Percentiles rank a stretch among this genome's conserved stretches.
Evolutionary conservation across 164 flowering plant species (phyloP).

Genomic region (Annona cherimola): DNA sequence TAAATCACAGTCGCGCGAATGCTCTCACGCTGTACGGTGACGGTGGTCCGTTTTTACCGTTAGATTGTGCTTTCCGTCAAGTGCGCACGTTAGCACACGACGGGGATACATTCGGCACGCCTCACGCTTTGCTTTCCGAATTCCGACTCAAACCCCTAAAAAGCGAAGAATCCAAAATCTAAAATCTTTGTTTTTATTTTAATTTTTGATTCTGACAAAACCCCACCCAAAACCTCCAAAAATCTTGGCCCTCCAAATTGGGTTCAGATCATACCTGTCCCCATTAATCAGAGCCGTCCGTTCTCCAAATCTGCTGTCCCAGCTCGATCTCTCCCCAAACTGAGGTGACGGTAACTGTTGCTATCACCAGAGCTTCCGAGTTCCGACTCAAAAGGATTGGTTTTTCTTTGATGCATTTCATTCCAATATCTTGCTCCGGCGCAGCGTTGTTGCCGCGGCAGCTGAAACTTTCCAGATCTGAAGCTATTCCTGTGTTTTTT

Average conservation of each 20-base stretch:
- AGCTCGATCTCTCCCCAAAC: not conserved
- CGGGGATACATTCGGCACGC: not conserved
- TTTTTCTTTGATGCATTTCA: not conserved
- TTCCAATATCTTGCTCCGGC: not conserved
- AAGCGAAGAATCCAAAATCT: no score
- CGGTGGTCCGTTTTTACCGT: conserved; percentile 14
- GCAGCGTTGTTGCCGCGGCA: not conserved
- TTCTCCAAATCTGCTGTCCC: not conserved
- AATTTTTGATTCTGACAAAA: not conserved
- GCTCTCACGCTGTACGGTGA: not conserved
- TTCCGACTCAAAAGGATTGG: not conserved
- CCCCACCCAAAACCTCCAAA: not conserved
- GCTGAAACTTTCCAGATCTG: not conserved
- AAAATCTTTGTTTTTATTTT: not conserved
- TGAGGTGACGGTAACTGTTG: not conserved
- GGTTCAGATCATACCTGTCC: not conserved
- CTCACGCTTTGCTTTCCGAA: not conserved
- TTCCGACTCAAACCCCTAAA: not conserved
- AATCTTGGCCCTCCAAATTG: conserved; percentile 5
- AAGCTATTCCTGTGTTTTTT: not conserved
- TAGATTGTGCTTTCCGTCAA: not conserved
- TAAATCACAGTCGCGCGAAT: not conserved
- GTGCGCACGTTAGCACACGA: conserved; percentile 1
- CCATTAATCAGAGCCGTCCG: not conserved
- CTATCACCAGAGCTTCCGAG: not conserved